These are phyloP conservation scores for Solanum corneliomulleri DNA, from an alignment of 257 asterid species.

Conservation along the genomic window DNA sequence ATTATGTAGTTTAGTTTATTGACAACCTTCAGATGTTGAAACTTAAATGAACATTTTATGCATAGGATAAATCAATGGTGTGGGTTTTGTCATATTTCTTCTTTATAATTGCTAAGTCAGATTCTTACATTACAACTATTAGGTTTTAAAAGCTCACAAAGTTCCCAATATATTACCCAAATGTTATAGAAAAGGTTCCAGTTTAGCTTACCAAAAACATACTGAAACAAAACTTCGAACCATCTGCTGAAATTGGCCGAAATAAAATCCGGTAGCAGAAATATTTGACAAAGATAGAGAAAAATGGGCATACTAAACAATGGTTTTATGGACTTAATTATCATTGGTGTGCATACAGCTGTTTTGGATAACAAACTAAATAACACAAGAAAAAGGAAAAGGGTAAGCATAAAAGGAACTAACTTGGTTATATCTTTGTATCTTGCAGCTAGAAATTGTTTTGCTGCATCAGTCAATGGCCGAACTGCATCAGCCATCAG, in stretches of 20 bases:
- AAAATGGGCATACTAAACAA: not conserved
- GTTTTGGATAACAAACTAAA: not conserved
- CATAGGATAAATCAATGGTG: not conserved
- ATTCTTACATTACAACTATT: not conserved
- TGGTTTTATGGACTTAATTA: not conserved
- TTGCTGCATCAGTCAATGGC: conserved; percentile 13
- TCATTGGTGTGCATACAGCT: not conserved
- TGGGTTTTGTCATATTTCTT: not conserved
- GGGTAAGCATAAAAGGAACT: not conserved
- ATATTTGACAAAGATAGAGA: not conserved
- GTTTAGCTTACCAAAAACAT: not conserved
- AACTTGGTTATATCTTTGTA: conserved; percentile 14
- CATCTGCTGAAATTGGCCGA: not conserved
- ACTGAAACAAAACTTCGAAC: not conserved
- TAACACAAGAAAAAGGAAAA: not conserved
- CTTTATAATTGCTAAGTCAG: not conserved
- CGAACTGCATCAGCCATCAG: conserved; percentile 18
- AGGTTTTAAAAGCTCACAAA: not conserved
- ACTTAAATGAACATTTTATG: not conserved
- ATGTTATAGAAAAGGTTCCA: not conserved
- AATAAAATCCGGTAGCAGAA: not conserved
- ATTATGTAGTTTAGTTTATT: not conserved
- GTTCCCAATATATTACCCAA: not conserved
- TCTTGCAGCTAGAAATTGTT: conserved; percentile 11
- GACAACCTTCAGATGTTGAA: not conserved